phyloP scores from a whole-genome alignment of 768 basidiomycete genomes.

The Nidularia pulvinata region DNA sequence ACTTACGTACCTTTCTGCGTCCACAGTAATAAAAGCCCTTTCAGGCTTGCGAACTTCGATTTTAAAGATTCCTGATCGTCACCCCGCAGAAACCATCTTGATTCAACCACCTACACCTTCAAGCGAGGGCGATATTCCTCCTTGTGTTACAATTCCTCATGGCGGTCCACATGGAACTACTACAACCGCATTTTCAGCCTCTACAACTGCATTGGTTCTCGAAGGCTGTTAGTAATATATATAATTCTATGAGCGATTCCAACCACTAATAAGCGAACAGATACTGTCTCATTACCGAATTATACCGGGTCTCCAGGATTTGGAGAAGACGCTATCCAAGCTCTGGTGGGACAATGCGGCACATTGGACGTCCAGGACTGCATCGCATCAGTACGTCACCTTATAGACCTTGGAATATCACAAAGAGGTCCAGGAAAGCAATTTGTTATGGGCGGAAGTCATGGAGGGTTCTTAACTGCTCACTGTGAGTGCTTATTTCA shows the following conservation, averaged over 20 bases:
- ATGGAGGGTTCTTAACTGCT: constrained; percentile 65
- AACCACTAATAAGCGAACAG: constrained; percentile 22
- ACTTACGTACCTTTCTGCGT: too few relatives aligned
- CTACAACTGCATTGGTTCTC: constrained; percentile 41
- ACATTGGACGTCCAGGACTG: constrained; percentile 67
- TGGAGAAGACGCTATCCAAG: constrained; percentile 58
- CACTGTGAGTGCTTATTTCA: constrained; percentile 43
- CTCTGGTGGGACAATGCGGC: constrained; percentile 59
- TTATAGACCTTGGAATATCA: constrained; percentile 49
- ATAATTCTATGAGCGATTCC: neutral
- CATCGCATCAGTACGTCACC: constrained; percentile 48
- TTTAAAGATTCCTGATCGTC: constrained; percentile 46
- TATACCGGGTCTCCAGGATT: constrained; percentile 71
- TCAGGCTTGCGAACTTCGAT: constrained; percentile 37
- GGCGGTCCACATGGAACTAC: constrained; percentile 61
- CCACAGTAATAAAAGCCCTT: constrained; percentile 41
- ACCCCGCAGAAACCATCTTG: constrained; percentile 55
- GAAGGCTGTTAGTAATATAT: constrained; percentile 55
- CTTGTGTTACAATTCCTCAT: constrained; percentile 55
- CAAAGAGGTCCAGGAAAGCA: constrained; percentile 47
- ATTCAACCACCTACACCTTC: constrained; percentile 26
- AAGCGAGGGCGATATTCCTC: constrained; percentile 19
- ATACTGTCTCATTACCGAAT: constrained; percentile 60
- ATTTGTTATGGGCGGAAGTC: constrained; percentile 64
- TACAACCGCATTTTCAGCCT: constrained; percentile 46